Base-by-base conservation (phyloP, 495 filamentous ascomycete genomes). In the Xylaria longipes region DNA sequence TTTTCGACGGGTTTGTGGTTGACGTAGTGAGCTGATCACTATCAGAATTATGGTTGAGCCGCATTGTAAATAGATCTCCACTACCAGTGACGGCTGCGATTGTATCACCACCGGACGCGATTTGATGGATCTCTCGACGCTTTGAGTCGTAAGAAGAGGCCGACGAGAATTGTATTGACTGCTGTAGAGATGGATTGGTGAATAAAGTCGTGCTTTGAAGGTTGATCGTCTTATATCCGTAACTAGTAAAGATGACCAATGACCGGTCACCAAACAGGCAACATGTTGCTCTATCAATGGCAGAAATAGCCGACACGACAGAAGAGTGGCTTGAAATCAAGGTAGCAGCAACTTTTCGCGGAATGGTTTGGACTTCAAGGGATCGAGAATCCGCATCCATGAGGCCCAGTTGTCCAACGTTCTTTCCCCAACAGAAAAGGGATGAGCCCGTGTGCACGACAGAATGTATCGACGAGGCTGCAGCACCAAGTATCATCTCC, bases 381-480 rank as follows among this genome's bases (percentile, higher is more conserved):
- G 94, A 97, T 25, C 93, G 90, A 48, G 97, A 94, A 80, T 98
- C 95, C 15, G 96, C 95, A 78, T 97, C 97, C 76, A 98, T 92
- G 54, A 99, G 84, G 5, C 96, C 97, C 58, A 99, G 87, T 74
- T 99, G 96, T 29, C 96, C 96, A 73, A 97, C 89, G 73, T 98
- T 99, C 80, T 96, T 97, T 25, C 96, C 96, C 85, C 97, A 99
- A 5, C 93, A 97, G 77, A 92, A 99, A 6, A 99, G 83, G 29
- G 94, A 93, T 3, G 89, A 87, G 2, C 85, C 84, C 5, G 93
- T 98, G 75, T 96, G 92, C 5, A 93, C 94, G 11, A 96, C 94
- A 0, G 94, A 97, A 79, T 99, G 96, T 22, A 97, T 90, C 0
- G 93, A 86, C 9, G 95, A 98, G n/a, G 95, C 95, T 3, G 96